A percentile compares a stretch with the other conserved stretches of the same genome.
phyloP scores from a whole-genome alignment of 2,329 filamentous ascomycete species.

The Daldinia sp. region DNA sequence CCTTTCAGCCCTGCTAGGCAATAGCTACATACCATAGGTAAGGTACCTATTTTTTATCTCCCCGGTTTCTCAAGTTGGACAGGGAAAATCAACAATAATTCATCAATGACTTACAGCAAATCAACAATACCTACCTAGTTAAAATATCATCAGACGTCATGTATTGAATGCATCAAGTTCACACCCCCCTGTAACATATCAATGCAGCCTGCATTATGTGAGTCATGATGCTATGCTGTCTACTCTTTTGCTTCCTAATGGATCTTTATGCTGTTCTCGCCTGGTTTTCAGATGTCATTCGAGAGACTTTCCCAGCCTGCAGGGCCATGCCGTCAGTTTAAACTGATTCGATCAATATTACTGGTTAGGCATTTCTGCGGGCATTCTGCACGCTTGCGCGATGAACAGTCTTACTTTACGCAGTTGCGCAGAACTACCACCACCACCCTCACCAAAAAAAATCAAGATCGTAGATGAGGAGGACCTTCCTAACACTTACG shows the following conservation, averaged over 20 bases:
- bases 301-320: conserved; percentile 23
- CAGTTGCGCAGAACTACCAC: conserved; percentile 42
- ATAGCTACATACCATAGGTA: too few species aligned
- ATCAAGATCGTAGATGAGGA: conserved; percentile 41
- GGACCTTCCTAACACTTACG: conserved; percentile 21
- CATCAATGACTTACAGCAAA: conserved; percentile 20
- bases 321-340: conserved; percentile 15
- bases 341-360: conserved; percentile 17
- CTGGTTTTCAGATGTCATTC: conserved; percentile 26
- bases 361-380: conserved; percentile 35
- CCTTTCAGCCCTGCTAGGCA: conserved; percentile 36
- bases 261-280: conserved; percentile 19
- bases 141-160: conserved; percentile 42
- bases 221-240: conserved; percentile 42
- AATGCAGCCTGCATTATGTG: conserved; percentile 43
- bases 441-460: neutral
- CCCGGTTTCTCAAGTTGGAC: neutral
- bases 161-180: conserved; percentile 37
- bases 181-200: conserved; percentile 34
- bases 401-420: conserved; percentile 29
- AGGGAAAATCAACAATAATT: neutral
- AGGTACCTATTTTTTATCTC: neutral
- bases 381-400: conserved; percentile 40
- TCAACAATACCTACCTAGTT: conserved; percentile 29
- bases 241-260: conserved; percentile 3